Evolutionary conservation across 2,329 filamentous ascomycete genomes (phyloP), one percentile per base, ranked within the genome.

Genomic region (Ceratocystis huliohia): DNA sequence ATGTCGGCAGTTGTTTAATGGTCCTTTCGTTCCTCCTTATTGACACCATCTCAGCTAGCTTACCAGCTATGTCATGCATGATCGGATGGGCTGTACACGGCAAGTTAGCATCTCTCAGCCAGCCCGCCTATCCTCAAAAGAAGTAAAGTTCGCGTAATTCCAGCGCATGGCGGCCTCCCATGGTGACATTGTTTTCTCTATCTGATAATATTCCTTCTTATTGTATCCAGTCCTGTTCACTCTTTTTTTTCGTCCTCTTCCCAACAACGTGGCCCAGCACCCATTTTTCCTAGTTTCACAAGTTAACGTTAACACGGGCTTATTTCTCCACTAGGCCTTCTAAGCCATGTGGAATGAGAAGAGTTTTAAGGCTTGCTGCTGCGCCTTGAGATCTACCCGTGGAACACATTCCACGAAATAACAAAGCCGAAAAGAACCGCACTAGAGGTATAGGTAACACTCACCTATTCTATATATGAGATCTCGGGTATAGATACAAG

Each of bases 101-200:
- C 10, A 41, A 41, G 37, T 4, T 41, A 15, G 13, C 13, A 41
- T 41, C 37, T 41, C 37, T 15, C 37, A 41, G 37, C 37, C 37
- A 41, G 37, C 37, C 37, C 3, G 13, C 13, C 25, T n/a, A 25
- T 59, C 28, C 56, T 37, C 17, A 13, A 17, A 59, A 13, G 8
- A 59, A 59, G 56, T 30, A n/a, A 59, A 59, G 56, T 59, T 59
- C 28, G 56, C 56, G 56, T 59, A 37, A 59, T 59, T 28, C 56
- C 28, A 17, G 17, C 33, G 56, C 56, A 37, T 59, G 56, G 56
- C 56, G 56, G 28, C 56, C 56, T 59, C 56, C 28, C 28, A 59
- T 37, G 30, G 56, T 59, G 56, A n/a, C 30, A 30, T 59, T 59
- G 30, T 30, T 33, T 57, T 33, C 48, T 59, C 56, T 37, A 33